Evolutionary conservation across 257 asterid genomes (phyloP).

Genomic region (Nicotiana attenuata): DNA sequence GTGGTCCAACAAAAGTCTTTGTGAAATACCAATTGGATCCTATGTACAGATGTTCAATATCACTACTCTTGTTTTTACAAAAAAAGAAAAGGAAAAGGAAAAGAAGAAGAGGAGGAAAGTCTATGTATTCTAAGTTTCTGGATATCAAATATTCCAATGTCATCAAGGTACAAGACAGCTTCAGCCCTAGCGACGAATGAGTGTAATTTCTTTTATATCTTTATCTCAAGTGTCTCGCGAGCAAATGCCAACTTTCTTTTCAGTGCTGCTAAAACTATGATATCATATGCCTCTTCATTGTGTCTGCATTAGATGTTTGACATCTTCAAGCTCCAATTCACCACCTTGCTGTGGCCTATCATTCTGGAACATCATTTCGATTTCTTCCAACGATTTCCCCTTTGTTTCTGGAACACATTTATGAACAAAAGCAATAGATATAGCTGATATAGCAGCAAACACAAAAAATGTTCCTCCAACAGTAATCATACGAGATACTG

Average conservation of each 20-base stretch:
- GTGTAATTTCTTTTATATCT: not conserved
- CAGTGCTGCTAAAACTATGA: not conserved
- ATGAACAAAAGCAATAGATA: conserved; percentile 46
- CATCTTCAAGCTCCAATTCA: conserved; percentile 49
- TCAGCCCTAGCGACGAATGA: not conserved
- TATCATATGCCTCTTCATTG: conserved; percentile 6
- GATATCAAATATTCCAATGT: not conserved
- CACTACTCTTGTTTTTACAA: not conserved
- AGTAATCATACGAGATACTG: conserved; percentile 40
- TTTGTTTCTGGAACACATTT: conserved; percentile 55
- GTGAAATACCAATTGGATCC: not conserved
- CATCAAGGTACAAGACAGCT: not conserved
- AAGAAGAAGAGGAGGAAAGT: not conserved
- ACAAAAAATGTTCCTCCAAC: conserved; percentile 58
- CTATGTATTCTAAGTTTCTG: not conserved
- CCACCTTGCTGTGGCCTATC: conserved; percentile 26
- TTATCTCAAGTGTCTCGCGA: not conserved
- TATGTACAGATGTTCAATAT: not conserved
- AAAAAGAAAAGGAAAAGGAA: no score
- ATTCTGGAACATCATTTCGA: conserved; percentile 46
- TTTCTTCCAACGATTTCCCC: conserved; percentile 67
- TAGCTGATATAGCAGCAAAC: conserved; percentile 45
- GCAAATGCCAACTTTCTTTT: not conserved
- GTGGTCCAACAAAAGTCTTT: not conserved
- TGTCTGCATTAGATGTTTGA: conserved; percentile 35